phyloP scores from a whole-genome alignment of 345 rosid species.

The Cardamine chenopodiifolia region DNA sequence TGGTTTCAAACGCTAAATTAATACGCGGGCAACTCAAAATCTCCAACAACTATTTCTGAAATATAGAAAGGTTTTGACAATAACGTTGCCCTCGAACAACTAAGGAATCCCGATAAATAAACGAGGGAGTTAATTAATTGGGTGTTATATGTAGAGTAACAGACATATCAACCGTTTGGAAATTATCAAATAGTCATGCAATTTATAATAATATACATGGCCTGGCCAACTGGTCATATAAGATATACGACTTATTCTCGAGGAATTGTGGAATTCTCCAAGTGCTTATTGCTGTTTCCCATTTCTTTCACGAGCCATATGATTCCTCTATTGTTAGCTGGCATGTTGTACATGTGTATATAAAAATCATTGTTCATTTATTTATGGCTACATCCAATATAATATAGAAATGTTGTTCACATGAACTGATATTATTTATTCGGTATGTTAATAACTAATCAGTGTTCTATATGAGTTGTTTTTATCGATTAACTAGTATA shows the following conservation, averaged over 20 bases:
- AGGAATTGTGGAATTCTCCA: not conserved
- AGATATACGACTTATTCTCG: slow-evolving; percentile 23
- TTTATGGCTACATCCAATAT: not conserved
- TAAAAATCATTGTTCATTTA: not conserved
- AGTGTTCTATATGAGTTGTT: not conserved
- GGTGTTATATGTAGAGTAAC: not conserved
- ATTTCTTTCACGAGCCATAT: slow-evolving; percentile 17
- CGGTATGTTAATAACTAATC: not conserved
- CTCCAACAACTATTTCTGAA: not conserved
- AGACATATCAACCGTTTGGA: slow-evolving; percentile 27
- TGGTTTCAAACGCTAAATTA: slow-evolving; percentile 7
- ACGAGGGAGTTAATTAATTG: slow-evolving; percentile 23
- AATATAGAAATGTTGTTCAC: slow-evolving; percentile 17
- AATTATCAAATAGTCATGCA: slow-evolving; percentile 37
- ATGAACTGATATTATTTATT: slow-evolving; percentile 11
- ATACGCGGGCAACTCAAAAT: not conserved
- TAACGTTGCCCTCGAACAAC: slow-evolving; percentile 27
- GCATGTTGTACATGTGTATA: slow-evolving; percentile 21
- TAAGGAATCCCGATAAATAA: slow-evolving; percentile 6
- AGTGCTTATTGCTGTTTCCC: slow-evolving; percentile 31
- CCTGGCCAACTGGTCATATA: slow-evolving; percentile 6
- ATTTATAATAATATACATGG: slow-evolving; percentile 3
- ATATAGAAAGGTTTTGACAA: slow-evolving; percentile 15
- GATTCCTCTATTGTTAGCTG: slow-evolving; percentile 5
- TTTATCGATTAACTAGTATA: not conserved